Evolutionary conservation across 176 grass and related monocot genomes (phyloP).

Genomic region (Oryza glumipatula): DNA sequence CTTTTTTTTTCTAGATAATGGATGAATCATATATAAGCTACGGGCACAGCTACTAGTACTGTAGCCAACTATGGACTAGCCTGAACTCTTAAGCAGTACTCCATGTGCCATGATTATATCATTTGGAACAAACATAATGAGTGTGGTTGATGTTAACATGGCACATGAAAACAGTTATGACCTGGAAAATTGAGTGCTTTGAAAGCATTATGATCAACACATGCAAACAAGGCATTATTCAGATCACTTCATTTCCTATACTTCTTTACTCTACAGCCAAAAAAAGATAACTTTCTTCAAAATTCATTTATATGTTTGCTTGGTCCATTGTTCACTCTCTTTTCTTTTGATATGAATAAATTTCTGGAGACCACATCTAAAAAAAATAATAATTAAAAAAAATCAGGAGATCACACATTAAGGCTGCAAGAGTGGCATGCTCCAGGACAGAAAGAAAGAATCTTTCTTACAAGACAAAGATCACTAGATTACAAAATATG

Average conservation of each 20-base stretch:
- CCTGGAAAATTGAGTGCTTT: constrained; percentile 16
- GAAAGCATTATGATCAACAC: constrained; percentile 26
- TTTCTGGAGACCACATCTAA: no score
- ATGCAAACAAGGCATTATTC: constrained; percentile 11
- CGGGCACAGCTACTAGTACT: background rate
- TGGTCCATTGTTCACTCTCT: background rate
- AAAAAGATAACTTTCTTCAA: background rate
- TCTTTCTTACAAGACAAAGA: constrained; percentile 26
- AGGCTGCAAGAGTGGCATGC: background rate
- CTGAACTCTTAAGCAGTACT: constrained; percentile 10
- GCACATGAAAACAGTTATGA: constrained; percentile 2
- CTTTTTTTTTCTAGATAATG: no score
- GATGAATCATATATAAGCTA: no score
- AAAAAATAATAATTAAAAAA: no score
- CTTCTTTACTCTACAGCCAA: background rate
- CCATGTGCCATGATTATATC: constrained; percentile 41
- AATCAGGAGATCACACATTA: background rate
- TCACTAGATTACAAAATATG: constrained; percentile 31
- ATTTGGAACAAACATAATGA: constrained; percentile 22
- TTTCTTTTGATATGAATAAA: background rate
- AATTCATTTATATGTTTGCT: background rate
- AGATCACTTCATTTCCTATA: background rate
- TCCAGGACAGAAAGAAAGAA: constrained; percentile 30
- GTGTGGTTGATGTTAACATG: constrained; percentile 31
- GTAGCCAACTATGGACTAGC: constrained; percentile 24